Percentiles rank a stretch among this genome's conserved stretches.
phyloP scores from a whole-genome alignment of 2,329 filamentous ascomycete genomes.

The Hypocrella siamensis region DNA sequence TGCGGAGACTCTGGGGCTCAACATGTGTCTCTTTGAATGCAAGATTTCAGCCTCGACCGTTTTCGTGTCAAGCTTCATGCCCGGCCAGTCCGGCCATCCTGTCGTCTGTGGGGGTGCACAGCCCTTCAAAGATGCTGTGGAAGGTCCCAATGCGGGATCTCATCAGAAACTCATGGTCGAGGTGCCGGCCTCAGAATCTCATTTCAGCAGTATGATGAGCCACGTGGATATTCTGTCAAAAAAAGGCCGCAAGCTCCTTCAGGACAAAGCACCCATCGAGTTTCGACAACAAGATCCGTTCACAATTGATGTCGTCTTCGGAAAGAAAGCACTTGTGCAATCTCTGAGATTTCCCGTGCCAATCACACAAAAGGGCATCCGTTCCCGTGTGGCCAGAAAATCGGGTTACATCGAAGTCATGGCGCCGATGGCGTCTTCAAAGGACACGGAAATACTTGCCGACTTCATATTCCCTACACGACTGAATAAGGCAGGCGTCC shows the following conservation, averaged over 20 bases:
- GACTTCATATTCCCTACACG: conserved; percentile 21
- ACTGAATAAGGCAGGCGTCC: conserved; percentile 13
- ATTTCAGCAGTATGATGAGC: conserved; percentile 20
- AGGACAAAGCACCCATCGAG: conserved; percentile 19
- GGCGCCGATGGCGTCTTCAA: conserved; percentile 14
- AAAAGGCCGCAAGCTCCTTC: conserved; percentile 19
- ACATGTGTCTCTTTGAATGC: conserved; percentile 17
- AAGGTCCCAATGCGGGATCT: conserved; percentile 8
- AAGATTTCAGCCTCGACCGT: conserved; percentile 12
- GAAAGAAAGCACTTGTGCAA: conserved; percentile 12
- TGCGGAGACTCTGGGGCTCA: conserved; percentile 9
- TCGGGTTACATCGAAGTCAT: conserved; percentile 29
- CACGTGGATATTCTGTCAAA: conserved; percentile 21
- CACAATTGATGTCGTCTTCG: conserved; percentile 24
- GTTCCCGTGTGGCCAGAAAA: conserved; percentile 25
- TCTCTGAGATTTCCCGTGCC: conserved; percentile 24
- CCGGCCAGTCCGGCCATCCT: conserved; percentile 16
- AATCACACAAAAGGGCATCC: conserved; percentile 17
- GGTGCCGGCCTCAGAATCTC: conserved; percentile 12
- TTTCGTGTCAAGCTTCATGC: conserved; percentile 20
- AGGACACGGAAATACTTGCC: conserved; percentile 9
- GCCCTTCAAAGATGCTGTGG: conserved; percentile 7
- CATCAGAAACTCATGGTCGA: conserved; percentile 13
- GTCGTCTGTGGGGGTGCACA: conserved; percentile 10
- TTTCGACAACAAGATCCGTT: conserved; percentile 23